Conservation (phyloP, 139 green algal genomes). For the Haematococcus sp. region DNA sequence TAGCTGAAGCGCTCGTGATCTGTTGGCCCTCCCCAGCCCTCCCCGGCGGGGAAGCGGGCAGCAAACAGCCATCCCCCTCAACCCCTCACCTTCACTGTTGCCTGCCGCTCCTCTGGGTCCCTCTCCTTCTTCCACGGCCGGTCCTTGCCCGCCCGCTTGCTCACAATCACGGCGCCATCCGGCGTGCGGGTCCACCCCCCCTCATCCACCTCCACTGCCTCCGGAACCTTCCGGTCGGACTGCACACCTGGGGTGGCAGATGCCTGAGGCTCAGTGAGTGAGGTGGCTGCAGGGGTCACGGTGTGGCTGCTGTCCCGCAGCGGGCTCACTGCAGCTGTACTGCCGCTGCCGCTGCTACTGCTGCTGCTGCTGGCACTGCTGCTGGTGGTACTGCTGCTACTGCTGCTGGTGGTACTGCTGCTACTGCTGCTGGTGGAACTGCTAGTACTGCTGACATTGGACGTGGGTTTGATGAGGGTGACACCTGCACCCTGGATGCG, state of each 20-base stretch:
- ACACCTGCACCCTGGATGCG: conserved; percentile 22
- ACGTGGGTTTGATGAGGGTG: conserved; percentile 11
- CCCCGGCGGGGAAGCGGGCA: too few species aligned
- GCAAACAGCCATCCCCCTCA: background rate
- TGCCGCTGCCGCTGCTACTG: background rate
- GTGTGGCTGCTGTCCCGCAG: background rate
- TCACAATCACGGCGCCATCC: conserved; percentile 10
- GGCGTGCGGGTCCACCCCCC: background rate
- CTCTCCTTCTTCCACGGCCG: conserved; percentile 12
- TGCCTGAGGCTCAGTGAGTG: too few species aligned
- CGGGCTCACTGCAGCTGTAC: background rate
- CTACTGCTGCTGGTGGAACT: conserved; percentile 1
- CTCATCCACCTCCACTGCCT: background rate
- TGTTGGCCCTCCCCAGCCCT: too few species aligned
- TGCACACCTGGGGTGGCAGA: too few species aligned
- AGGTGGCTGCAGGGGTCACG: too few species aligned
- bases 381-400: background rate
- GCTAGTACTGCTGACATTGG: background rate
- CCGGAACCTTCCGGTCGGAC: conserved; percentile 9
- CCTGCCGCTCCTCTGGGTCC: conserved; percentile 19
- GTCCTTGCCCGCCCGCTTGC: conserved; percentile 12
- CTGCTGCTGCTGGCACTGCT: background rate
- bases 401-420: background rate
- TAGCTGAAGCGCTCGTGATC: too few species aligned
- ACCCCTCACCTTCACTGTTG: conserved; percentile 26